A percentile compares a stretch with the other conserved stretches of the same genome.
Conservation (phyloP, 2,329 filamentous ascomycete genomes). For the Orbilia ellipsospora region DNA sequence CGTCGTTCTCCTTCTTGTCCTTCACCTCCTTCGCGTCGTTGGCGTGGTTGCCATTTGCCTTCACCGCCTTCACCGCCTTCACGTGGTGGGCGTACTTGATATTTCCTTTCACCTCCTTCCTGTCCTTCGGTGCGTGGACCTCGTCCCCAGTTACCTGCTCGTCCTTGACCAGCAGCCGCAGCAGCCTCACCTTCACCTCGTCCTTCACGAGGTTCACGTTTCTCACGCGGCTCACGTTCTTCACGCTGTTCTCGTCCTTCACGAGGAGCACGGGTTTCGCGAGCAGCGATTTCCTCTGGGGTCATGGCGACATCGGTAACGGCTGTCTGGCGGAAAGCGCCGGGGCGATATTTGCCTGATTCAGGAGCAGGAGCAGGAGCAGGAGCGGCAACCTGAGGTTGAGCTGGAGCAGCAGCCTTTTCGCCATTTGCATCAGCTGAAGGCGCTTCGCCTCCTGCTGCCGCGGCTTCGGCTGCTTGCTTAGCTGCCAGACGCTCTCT, state of each 20-base stretch:
- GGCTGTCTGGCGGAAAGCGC: slow-evolving; percentile 46
- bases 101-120: slow-evolving; percentile 37
- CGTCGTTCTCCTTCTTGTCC: slow-evolving; percentile 43
- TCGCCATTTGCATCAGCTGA: slow-evolving; percentile 40
- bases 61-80: slow-evolving; percentile 33
- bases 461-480: slow-evolving; percentile 44
- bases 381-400: slow-evolving; percentile 6
- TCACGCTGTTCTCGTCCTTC: slow-evolving; percentile 37
- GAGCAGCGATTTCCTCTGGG: slow-evolving; percentile 31
- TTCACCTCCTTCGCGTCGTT: slow-evolving; percentile 27
- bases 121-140: slow-evolving; percentile 5
- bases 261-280: slow-evolving; percentile 43
- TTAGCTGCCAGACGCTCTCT: slow-evolving; percentile 58
- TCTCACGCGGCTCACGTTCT: slow-evolving; percentile 33
- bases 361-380: slow-evolving; percentile 14
- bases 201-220: slow-evolving; percentile 31
- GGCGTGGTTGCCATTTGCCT: slow-evolving; percentile 69
- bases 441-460: slow-evolving; percentile 12
- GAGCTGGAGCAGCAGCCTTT: background rate
- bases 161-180: slow-evolving; percentile 13
- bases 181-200: slow-evolving; percentile 16
- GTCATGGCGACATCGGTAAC: slow-evolving; percentile 35
- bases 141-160: slow-evolving; percentile 38
- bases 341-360: slow-evolving; percentile 34
- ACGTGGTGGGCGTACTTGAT: slow-evolving; percentile 68